A percentile compares a stretch with the other conserved stretches of the same genome.
Conservation (phyloP, 768 basidiomycete genomes). For the Chiua virens region DNA sequence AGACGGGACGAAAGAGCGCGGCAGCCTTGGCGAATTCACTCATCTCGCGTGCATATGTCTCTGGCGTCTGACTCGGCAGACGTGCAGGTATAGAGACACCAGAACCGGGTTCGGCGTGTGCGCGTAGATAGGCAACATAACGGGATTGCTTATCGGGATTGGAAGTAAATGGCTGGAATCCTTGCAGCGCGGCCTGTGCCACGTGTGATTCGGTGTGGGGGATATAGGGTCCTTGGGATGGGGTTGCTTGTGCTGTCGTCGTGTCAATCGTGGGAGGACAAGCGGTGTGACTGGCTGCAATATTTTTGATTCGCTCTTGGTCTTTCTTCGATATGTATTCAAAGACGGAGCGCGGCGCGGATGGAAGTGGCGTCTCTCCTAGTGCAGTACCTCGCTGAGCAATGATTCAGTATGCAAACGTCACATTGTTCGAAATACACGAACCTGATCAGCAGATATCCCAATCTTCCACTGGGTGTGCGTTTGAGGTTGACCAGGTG, state of each 20-base stretch:
- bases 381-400: constrained; percentile 76
- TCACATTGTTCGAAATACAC: constrained; percentile 19
- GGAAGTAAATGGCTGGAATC: constrained; percentile 85
- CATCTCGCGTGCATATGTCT: constrained; percentile 80
- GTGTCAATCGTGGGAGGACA: constrained; percentile 30
- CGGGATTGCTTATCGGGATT: constrained; percentile 81
- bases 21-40: constrained; percentile 87
- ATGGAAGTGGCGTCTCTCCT: constrained; percentile 75
- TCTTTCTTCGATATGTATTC: constrained; percentile 94
- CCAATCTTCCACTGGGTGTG: constrained; percentile 56
- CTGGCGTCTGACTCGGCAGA: constrained; percentile 55
- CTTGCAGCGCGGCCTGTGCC: constrained; percentile 82
- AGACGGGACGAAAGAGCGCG: constrained; percentile 85
- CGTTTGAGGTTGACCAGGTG: constrained; percentile 27
- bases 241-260: constrained; percentile 24
- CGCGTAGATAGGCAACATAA: constrained; percentile 78
- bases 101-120: constrained; percentile 55
- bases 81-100: constrained; percentile 49
- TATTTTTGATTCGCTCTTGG: constrained; percentile 74
- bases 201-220: constrained; percentile 72
- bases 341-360: constrained; percentile 81
- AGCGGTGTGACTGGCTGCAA: constrained; percentile 37
- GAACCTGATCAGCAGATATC: constrained; percentile 73
- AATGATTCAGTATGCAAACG: constrained; percentile 3
- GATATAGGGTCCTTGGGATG: constrained; percentile 39